A percentile compares a stretch with the other conserved stretches of the same genome.
phyloP scores from a whole-genome alignment of 176 grass and related monocot species.

The Triticum monococcum region DNA sequence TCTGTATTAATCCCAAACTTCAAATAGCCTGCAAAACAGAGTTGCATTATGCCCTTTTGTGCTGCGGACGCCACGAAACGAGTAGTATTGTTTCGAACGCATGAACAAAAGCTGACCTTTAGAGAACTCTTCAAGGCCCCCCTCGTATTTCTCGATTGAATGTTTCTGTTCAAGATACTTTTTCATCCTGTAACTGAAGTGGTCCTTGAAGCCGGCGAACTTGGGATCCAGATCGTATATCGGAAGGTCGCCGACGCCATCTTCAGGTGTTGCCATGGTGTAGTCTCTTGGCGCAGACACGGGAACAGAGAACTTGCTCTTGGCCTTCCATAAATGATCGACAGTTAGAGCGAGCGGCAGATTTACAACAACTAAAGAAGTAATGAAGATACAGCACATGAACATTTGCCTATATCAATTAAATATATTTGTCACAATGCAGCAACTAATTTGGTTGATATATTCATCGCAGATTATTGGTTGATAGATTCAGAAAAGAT shows the following conservation, averaged over 20 bases:
- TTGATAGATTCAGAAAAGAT: too few relatives aligned
- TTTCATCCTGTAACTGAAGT: slow-evolving; percentile 72
- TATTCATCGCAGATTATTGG: neutral
- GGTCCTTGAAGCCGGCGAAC: slow-evolving; percentile 64
- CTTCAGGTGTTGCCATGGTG: slow-evolving; percentile 34
- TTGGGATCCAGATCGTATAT: slow-evolving; percentile 67
- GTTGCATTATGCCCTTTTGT: neutral
- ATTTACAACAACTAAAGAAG: neutral
- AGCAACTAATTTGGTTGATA: neutral
- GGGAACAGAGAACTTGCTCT: slow-evolving; percentile 48
- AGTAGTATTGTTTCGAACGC: neutral
- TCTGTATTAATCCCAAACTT: slow-evolving; percentile 88
- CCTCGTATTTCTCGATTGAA: slow-evolving; percentile 69
- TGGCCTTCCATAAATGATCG: slow-evolving; percentile 40
- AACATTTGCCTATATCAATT: neutral
- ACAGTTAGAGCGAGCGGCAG: neutral
- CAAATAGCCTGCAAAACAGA: slow-evolving; percentile 60
- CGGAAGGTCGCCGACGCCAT: slow-evolving; percentile 40
- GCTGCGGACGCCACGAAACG: neutral
- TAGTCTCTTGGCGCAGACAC: slow-evolving; percentile 31
- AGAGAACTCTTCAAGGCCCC: slow-evolving; percentile 70
- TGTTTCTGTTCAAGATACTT: slow-evolving; percentile 62
- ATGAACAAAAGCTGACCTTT: slow-evolving; percentile 48
- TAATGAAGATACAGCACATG: neutral
- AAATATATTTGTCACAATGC: neutral